Evolutionary conservation across 2,329 filamentous ascomycete genomes (phyloP).

Genomic region (Coniochaeta sp.): DNA sequence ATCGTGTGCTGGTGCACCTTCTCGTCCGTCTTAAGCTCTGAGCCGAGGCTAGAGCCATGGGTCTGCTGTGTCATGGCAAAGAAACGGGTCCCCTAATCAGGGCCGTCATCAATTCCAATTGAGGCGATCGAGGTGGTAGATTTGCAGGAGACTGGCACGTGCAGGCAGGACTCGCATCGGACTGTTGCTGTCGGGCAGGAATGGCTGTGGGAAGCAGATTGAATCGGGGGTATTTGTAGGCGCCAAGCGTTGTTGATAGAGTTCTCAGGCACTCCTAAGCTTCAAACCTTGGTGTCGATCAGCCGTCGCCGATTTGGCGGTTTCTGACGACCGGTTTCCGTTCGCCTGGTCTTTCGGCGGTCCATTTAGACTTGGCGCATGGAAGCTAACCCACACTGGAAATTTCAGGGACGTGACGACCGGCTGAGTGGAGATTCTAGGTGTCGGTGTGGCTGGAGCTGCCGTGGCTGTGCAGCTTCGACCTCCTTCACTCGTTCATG

Average conservation of each 20-base stretch:
- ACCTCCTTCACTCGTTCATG: too few relatives aligned
- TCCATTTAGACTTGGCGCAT: not conserved
- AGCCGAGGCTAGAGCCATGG: conserved; percentile 21
- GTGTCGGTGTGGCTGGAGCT: not conserved
- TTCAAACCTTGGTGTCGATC: not conserved
- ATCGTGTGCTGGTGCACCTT: conserved; percentile 21
- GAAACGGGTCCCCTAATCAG: conserved; percentile 1
- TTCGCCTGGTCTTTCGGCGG: not conserved
- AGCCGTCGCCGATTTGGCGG: not conserved
- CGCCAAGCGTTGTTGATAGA: not conserved
- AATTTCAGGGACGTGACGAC: not conserved
- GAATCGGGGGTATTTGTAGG: not conserved
- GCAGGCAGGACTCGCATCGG: not conserved
- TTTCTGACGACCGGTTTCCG: not conserved
- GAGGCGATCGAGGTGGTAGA: not conserved
- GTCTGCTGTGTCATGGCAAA: conserved; percentile 16
- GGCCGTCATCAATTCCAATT: conserved; percentile 8
- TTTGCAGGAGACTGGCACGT: not conserved
- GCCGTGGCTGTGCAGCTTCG: not conserved
- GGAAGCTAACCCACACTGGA: too few relatives aligned
- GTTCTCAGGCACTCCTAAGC: not conserved
- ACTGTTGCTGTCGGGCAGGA: not conserved
- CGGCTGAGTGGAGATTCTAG: not conserved
- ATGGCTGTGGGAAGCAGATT: not conserved
- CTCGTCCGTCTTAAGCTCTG: conserved; percentile 9